Conservation (phyloP, 2,329 filamentous ascomycete genomes). For the Neonectria punicea region DNA sequence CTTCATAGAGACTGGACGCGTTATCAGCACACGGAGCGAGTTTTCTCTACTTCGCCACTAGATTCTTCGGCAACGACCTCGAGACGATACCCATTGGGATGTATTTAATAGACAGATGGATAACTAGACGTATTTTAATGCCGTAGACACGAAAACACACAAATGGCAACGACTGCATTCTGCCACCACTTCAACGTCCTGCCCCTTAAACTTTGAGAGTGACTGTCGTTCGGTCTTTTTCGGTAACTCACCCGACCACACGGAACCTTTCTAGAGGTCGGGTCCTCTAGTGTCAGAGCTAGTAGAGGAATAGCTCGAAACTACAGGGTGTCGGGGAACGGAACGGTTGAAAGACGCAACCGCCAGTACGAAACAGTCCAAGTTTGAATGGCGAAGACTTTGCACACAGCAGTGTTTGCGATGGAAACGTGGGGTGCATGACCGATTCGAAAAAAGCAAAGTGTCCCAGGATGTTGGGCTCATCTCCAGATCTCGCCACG, state of each 20-base stretch:
- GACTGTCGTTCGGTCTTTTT: neutral
- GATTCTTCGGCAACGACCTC: neutral
- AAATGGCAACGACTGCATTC: neutral
- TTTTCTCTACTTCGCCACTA: neutral
- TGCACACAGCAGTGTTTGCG: neutral
- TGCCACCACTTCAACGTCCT: neutral
- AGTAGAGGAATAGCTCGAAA: neutral
- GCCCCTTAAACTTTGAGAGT: neutral
- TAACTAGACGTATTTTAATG: slow-evolving; percentile 3
- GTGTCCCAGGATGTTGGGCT: neutral
- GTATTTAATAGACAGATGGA: neutral
- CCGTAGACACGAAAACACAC: neutral
- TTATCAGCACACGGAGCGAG: neutral
- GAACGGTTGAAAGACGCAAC: neutral
- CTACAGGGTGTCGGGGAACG: no score
- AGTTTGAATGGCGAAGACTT: neutral
- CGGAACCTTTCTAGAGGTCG: neutral
- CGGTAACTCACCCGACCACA: neutral
- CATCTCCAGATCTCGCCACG: neutral
- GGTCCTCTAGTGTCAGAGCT: neutral
- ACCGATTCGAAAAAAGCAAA: slow-evolving; percentile 8
- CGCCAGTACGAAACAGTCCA: neutral
- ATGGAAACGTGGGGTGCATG: slow-evolving; percentile 2
- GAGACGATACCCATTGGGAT: slow-evolving; percentile 21
- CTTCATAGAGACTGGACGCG: neutral